Percentiles rank a stretch among this genome's conserved stretches.
Conservation (phyloP, 2,329 filamentous ascomycete species). For the Sporothrix mexicana region DNA sequence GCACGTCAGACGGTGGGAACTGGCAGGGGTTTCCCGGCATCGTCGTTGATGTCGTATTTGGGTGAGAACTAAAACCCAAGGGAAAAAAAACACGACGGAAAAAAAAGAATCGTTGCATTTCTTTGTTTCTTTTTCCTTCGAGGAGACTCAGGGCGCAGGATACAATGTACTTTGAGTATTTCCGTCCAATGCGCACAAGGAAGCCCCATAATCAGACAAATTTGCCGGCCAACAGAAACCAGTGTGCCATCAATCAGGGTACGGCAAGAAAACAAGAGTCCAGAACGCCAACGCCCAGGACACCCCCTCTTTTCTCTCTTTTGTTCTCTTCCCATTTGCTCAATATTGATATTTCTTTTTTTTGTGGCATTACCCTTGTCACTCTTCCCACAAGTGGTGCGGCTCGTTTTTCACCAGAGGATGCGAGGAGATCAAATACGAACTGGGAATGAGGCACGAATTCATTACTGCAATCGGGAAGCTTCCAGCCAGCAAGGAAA, state of each 20-base stretch:
- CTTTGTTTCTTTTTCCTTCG: not conserved
- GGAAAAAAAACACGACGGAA: not conserved
- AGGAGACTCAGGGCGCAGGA: too few species aligned
- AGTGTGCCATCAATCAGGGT: not conserved
- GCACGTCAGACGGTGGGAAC: too few species aligned
- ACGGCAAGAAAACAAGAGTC: not conserved
- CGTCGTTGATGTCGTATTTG: not conserved
- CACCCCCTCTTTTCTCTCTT: not conserved
- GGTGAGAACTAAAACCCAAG: not conserved
- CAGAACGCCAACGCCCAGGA: conserved; percentile 1
- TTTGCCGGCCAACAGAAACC: not conserved
- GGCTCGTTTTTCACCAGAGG: not conserved
- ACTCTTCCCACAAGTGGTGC: not conserved
- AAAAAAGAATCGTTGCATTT: not conserved
- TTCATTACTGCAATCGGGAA: conserved; percentile 14
- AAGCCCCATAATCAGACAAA: not conserved
- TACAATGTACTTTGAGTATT: too few species aligned
- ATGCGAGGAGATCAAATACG: not conserved
- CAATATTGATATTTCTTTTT: not conserved
- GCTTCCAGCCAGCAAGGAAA: not conserved
- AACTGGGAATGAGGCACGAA: not conserved
- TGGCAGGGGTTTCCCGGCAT: not conserved
- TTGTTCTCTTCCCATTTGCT: not conserved
- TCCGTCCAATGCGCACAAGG: not conserved
- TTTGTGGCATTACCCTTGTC: not conserved